phyloP scores from a whole-genome alignment of 1,284 basidiomycete genomes.

The Spongispora temasekensis region DNA sequence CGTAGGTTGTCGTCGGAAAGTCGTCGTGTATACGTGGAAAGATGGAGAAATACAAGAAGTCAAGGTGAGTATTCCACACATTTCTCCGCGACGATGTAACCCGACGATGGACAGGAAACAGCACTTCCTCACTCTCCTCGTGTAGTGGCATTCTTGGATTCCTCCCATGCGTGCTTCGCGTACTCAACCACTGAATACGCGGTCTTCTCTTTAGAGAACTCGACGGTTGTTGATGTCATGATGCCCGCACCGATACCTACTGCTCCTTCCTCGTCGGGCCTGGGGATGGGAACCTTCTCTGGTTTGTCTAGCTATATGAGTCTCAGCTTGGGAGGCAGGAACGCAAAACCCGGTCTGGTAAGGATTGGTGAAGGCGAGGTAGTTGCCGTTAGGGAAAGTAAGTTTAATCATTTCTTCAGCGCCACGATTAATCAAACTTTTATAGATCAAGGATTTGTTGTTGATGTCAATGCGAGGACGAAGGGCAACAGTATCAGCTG shows the following conservation, averaged over 20 bases:
- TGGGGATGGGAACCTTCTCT: conserved; percentile 66
- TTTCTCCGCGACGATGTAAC: conserved; percentile 3
- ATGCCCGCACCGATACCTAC: conserved; percentile 45
- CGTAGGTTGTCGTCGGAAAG: conserved; percentile 84
- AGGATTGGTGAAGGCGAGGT: conserved; percentile 68
- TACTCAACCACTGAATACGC: conserved; percentile 78
- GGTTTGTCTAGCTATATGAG: conserved; percentile 89
- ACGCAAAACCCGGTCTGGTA: conserved; percentile 65
- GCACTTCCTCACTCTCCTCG: conserved; percentile 84
- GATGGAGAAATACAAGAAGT: conserved; percentile 80
- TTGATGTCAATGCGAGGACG: conserved; percentile 72
- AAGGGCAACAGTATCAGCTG: conserved; percentile 68
- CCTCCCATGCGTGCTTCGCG: conserved; percentile 69
- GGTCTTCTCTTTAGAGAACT: conserved; percentile 66
- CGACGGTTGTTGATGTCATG: conserved; percentile 58
- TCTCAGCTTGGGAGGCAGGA: conserved; percentile 72
- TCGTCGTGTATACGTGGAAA: conserved; percentile 86
- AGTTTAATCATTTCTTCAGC: conserved; percentile 32
- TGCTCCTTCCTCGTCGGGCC: conserved; percentile 45
- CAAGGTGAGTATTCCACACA: conserved; percentile 48
- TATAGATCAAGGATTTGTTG: conserved; percentile 72
- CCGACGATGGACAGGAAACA: conserved; percentile 58
- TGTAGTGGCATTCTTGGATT: conserved; percentile 66
- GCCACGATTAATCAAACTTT: background rate
- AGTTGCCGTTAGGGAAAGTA: conserved; percentile 81